phyloP scores from a whole-genome alignment of 768 basidiomycete species.

The Trametes cingulata region DNA sequence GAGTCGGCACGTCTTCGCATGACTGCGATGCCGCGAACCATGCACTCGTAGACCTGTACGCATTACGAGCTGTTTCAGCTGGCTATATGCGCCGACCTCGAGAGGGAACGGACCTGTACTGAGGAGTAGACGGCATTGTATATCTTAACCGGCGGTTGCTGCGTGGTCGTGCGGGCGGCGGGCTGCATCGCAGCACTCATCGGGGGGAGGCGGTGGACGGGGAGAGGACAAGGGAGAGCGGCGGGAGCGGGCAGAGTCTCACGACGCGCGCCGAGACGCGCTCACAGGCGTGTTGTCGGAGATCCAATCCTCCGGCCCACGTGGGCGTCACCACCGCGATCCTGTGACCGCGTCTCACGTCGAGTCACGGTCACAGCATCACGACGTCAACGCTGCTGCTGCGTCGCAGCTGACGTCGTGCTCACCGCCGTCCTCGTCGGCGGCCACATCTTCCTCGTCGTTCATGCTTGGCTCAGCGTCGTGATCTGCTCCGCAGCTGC shows the following conservation, averaged over 20 bases:
- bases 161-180: conserved; percentile 29
- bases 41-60: conserved; percentile 90
- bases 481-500: background rate
- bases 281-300: conserved; percentile 27
- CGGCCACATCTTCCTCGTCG: background rate
- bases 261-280: conserved; percentile 30
- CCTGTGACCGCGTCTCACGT: conserved; percentile 18
- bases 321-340: conserved; percentile 25
- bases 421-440: background rate
- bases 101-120: conserved; percentile 59
- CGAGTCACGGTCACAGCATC: conserved; percentile 6
- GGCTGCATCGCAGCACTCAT: conserved; percentile 32
- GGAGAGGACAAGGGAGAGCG: conserved; percentile 20
- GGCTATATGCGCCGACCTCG: conserved; percentile 14
- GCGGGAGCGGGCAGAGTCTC: conserved; percentile 18
- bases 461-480: background rate
- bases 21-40: conserved; percentile 97
- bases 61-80: conserved; percentile 22
- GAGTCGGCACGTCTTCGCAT: conserved; percentile 96
- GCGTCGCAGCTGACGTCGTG: conserved; percentile 13
- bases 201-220: conserved; percentile 3
- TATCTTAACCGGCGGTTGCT: conserved; percentile 63
- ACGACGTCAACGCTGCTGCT: background rate
- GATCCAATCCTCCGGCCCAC: conserved; percentile 20
- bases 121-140: conserved; percentile 94